These are phyloP conservation scores for Cyberlindnera xylosilytica DNA, from an alignment of 805 yeast genomes.

Conservation along the genomic window DNA sequence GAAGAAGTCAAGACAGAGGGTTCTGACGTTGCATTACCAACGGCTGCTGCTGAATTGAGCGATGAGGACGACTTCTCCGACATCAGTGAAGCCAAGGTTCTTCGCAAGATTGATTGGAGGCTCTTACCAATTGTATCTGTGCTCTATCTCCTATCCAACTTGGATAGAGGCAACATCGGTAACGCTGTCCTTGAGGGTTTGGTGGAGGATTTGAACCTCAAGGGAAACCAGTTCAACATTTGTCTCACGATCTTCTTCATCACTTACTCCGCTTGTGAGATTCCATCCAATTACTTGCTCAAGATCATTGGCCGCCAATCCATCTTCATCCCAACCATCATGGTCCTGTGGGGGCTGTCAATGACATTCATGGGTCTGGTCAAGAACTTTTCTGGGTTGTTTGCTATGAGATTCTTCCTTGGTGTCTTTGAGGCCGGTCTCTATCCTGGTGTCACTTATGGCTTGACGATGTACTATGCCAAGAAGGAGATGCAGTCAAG, in stretches of 20 bases:
- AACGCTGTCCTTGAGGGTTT: slow-evolving; percentile 10
- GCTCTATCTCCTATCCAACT: slow-evolving; percentile 16
- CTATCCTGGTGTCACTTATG: slow-evolving; percentile 21
- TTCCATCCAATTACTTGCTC: slow-evolving; percentile 18
- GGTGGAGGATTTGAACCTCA: slow-evolving; percentile 11
- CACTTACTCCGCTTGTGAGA: slow-evolving; percentile 18
- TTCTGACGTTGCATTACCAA: background rate
- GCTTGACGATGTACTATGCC: slow-evolving; percentile 24
- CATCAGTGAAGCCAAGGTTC: slow-evolving; percentile 11
- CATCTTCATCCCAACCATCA: slow-evolving; percentile 14
- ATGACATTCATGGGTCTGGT: slow-evolving; percentile 20
- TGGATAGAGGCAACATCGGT: slow-evolving; percentile 17
- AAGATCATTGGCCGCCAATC: slow-evolving; percentile 15
- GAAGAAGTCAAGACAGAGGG: slow-evolving; percentile 1
- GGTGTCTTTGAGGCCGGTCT: slow-evolving; percentile 19
- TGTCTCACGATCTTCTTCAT: slow-evolving; percentile 16
- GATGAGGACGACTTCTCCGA: slow-evolving; percentile 12
- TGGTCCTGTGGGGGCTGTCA: slow-evolving; percentile 16
- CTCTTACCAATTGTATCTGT: slow-evolving; percentile 17
- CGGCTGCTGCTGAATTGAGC: background rate
- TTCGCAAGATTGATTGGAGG: slow-evolving; percentile 17
- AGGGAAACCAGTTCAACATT: slow-evolving; percentile 15
- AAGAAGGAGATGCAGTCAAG: slow-evolving; percentile 25
- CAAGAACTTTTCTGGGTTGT: slow-evolving; percentile 14
- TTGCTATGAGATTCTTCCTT: slow-evolving; percentile 13